Evolutionary conservation across 1,284 basidiomycete species (phyloP), one percentile per base, ranked within the genome.

Genomic region (Irpex rosettiformis): DNA sequence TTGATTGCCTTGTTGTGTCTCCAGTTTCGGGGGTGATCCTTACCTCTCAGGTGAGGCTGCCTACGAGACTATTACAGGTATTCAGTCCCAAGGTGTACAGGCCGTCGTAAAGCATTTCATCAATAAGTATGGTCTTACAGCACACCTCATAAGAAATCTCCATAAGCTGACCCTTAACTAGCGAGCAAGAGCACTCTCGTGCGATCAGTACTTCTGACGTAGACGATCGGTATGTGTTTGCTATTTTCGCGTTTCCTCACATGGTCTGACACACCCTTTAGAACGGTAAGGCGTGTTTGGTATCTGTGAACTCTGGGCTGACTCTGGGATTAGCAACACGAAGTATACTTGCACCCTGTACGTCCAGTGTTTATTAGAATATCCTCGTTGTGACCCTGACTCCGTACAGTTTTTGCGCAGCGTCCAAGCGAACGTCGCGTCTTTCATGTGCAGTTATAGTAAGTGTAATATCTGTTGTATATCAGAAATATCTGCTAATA

Each of bases 401-500:
- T 27, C 27, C 30, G 25, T 21, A 33, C 43, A 81, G 79, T 87
- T 86, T 72, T 67, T 87, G 54, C 77, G 81, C 52, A 81, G 80
- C 22, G 80, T 88, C 5, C 79, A 83, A 64, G 85, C 85, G 0
- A 83, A 83, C 55, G 85, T 87, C 1, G 84, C 84, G 4, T 73
- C 81, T 3, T 77, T 89, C 56, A 89, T 89, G 86, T 88, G 85
- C 69, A 82, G 83, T 51, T 88, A 88, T 69, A 85, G 82, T 78
- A 61, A 59, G 70, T 72, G 42, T 4, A 28, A 27, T 49, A 25
- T 42, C 25, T 28, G 55, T 16, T 3, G 1, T 1, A n/a, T 22
- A 52, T 21, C 37, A 18, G 16, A 24, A 40, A 5, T 55, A 18
- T 6, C 7, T 16, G 33, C 16, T 7, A 18, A 49, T n/a, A 6